Evolutionary conservation across 805 yeast species (phyloP).

Genomic region (Brettanomyces custersianus): DNA sequence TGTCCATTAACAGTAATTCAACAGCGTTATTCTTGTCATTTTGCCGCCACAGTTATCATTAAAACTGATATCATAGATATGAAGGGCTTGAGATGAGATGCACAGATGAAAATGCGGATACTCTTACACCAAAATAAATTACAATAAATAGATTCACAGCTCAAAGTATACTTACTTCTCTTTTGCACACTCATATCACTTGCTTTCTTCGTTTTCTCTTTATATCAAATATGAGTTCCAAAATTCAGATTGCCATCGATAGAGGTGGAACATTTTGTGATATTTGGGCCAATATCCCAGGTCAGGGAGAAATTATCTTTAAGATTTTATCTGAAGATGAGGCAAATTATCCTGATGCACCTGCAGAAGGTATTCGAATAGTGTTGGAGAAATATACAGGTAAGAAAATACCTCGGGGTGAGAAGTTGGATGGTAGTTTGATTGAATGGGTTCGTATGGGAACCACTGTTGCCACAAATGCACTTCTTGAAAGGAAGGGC

Average conservation of each 20-base stretch:
- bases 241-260: slow-evolving; percentile 22
- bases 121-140: too few species aligned
- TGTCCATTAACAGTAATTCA: too few species aligned
- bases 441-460: slow-evolving; percentile 74
- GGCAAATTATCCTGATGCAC: slow-evolving; percentile 73
- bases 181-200: too few species aligned
- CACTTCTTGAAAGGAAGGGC: slow-evolving; percentile 80
- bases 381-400: slow-evolving; percentile 51
- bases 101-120: too few species aligned
- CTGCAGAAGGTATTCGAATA: slow-evolving; percentile 76
- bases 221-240: not conserved
- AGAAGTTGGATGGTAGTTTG: slow-evolving; percentile 43
- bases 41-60: too few species aligned
- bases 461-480: slow-evolving; percentile 87
- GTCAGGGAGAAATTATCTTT: slow-evolving; percentile 41
- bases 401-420: slow-evolving; percentile 40
- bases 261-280: slow-evolving; percentile 87
- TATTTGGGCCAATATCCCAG: slow-evolving; percentile 9
- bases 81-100: too few species aligned
- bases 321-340: slow-evolving; percentile 83
- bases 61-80: too few species aligned
- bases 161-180: too few species aligned
- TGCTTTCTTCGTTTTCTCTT: too few species aligned
- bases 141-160: too few species aligned
- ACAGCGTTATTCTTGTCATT: too few species aligned